Percentiles rank a stretch among this genome's conserved stretches.
Evolutionary conservation across 2,329 filamentous ascomycete species (phyloP).

Genomic region (Fusarium proliferatum): DNA sequence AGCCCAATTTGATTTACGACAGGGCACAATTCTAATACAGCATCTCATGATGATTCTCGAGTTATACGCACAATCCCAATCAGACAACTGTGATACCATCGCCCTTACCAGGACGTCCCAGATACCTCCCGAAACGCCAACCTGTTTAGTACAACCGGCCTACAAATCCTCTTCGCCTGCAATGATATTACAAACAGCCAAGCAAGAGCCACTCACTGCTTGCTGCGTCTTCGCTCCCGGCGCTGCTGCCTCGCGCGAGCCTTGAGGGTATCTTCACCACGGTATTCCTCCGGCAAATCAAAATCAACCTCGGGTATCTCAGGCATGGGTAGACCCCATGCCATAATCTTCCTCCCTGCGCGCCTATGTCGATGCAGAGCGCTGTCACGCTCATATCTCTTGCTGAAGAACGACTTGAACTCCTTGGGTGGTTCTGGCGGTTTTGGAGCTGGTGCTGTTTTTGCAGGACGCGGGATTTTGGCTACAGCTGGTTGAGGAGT

Average conservation of each 20-base stretch:
- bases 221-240: constrained; percentile 66
- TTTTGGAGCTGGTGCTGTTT: constrained; percentile 43
- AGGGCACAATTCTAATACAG: constrained; percentile 4
- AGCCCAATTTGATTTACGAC: not conserved
- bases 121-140: constrained; percentile 39
- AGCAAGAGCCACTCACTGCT: constrained; percentile 46
- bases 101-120: constrained; percentile 21
- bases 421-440: constrained; percentile 62
- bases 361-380: constrained; percentile 80
- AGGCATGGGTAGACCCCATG: constrained; percentile 85
- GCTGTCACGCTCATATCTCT: constrained; percentile 81
- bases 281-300: constrained; percentile 74
- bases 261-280: constrained; percentile 66
- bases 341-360: constrained; percentile 75
- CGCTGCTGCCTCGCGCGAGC: constrained; percentile 72
- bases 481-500: constrained; percentile 38
- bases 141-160: constrained; percentile 27
- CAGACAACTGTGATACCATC: constrained; percentile 15
- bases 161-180: constrained; percentile 17
- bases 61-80: constrained; percentile 7
- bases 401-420: constrained; percentile 88
- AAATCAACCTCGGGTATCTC: constrained; percentile 79
- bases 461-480: constrained; percentile 35
- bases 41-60: constrained; percentile 11
- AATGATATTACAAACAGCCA: constrained; percentile 37